Percentiles rank a stretch among this genome's conserved stretches.
Evolutionary conservation across 306 rosid species (phyloP).

Genomic region (Mimosa pudica): DNA sequence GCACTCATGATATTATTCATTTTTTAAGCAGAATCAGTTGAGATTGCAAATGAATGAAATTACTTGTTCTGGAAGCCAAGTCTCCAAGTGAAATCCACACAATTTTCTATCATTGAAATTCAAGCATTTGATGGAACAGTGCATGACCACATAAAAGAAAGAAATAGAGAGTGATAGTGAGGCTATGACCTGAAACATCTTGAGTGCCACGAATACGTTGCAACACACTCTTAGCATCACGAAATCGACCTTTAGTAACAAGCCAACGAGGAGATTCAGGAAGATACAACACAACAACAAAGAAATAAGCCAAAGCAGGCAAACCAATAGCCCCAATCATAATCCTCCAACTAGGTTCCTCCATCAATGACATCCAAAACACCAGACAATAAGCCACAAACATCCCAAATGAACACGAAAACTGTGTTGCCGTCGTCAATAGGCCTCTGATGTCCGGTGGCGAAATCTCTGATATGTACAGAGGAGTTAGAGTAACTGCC

Average conservation of each 20-base stretch:
- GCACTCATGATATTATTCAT: no score
- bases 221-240: conserved; percentile 69
- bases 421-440: conserved; percentile 77
- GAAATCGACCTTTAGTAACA: conserved; percentile 82
- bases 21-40: no score
- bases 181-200: conserved; percentile 77
- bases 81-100: not conserved
- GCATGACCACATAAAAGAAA: not conserved
- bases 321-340: conserved; percentile 80
- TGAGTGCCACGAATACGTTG: conserved; percentile 77
- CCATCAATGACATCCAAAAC: conserved; percentile 67
- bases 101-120: not conserved
- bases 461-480: conserved; percentile 94
- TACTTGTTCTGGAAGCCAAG: not conserved
- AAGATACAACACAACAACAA: conserved; percentile 58
- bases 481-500: conserved; percentile 66
- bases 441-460: conserved; percentile 91
- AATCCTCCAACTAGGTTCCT: conserved; percentile 73
- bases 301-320: conserved; percentile 69
- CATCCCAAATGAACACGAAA: conserved; percentile 81
- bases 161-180: not conserved
- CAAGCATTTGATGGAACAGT: not conserved
- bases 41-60: not conserved
- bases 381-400: conserved; percentile 81
- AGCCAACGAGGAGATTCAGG: conserved; percentile 99